Evolutionary conservation across 148 eudicot species (phyloP).

Genomic region (Rhododendron mucronatum): DNA sequence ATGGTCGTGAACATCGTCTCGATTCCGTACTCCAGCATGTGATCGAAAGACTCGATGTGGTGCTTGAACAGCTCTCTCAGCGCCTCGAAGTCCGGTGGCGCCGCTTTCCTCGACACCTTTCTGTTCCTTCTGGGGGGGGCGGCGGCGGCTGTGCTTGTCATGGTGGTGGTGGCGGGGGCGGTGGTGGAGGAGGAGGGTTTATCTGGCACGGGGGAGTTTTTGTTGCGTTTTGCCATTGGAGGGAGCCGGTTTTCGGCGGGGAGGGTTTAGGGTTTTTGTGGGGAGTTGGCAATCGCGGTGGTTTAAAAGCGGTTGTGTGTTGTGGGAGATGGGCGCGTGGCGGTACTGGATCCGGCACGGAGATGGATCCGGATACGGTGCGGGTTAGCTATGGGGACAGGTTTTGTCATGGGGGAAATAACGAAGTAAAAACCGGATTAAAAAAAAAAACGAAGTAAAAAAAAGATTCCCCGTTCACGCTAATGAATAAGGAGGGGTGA

Average conservation of each 20-base stretch:
- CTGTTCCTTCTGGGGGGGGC: background rate
- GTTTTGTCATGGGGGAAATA: too few species aligned
- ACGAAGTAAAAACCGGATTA: too few species aligned
- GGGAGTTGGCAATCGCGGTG: background rate
- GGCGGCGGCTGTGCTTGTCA: background rate
- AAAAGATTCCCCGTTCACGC: too few species aligned
- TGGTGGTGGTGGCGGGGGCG: background rate
- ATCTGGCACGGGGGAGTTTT: background rate
- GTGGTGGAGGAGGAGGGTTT: too few species aligned
- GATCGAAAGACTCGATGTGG: constrained; percentile 72
- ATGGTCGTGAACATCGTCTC: constrained; percentile 33
- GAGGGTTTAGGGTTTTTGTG: constrained; percentile 7
- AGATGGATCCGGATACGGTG: background rate
- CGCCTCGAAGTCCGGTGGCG: constrained; percentile 33
- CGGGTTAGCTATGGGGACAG: background rate
- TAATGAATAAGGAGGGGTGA: too few species aligned
- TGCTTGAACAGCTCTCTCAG: constrained; percentile 65
- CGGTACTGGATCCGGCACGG: background rate
- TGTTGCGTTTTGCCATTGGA: background rate
- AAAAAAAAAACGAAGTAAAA: too few species aligned
- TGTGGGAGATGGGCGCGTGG: background rate
- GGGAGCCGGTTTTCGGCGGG: background rate
- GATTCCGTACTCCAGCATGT: constrained; percentile 51
- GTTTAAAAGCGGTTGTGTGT: background rate
- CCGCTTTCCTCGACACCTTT: background rate